Evolutionary conservation across 441 rosid species (phyloP), one percentile per base, ranked within the genome.

Genomic region (Biscutella auriculata): DNA sequence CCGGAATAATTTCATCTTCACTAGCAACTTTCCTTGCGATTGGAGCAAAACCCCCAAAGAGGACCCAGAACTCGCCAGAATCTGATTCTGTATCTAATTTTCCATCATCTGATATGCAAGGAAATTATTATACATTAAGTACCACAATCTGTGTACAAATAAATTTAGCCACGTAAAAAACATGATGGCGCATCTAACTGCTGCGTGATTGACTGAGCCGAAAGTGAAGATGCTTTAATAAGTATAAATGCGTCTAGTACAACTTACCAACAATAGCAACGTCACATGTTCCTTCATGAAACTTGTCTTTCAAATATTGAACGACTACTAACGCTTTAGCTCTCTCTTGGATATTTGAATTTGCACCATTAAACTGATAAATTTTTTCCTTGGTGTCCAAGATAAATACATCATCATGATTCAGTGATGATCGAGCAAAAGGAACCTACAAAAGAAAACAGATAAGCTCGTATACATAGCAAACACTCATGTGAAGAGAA

Each of bases 41-140:
- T 50, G 99, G 99, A 68, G 99, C 97, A 76, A 94, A 94, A 47
- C 99, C 99, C 63, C 99, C 99, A 71, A 90, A 78, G 51, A 94
- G 91, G 72, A 90, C 97, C 99, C 99, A 90, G 63, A 94, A 94
- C 72, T 82, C 99, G 43, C 99, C 99, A 0, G 99, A 90, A 68
- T 94, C 99, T 32, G 99, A 94, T 75, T 90, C 97, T 11, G 99
- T 90, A 72, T 94, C 97, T 62, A 94, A 76, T 70, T 90, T 94
- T 43, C 99, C 99, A 73, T 94, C 99, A 75, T 90, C 99, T 93
- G 74, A 61, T 26, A 71, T 9, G 63, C 51, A 25, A 42, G 66
- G 66, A 54, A 68, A 30, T 42, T 67, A 26, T 45, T 12, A 17
- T 26, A 41, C 58, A 45, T 59, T 55, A 37, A 61, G 68, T 62